These are phyloP conservation scores for Flaveria floridana DNA, from an alignment of 140 eudicot genomes.

Conservation along the genomic window DNA sequence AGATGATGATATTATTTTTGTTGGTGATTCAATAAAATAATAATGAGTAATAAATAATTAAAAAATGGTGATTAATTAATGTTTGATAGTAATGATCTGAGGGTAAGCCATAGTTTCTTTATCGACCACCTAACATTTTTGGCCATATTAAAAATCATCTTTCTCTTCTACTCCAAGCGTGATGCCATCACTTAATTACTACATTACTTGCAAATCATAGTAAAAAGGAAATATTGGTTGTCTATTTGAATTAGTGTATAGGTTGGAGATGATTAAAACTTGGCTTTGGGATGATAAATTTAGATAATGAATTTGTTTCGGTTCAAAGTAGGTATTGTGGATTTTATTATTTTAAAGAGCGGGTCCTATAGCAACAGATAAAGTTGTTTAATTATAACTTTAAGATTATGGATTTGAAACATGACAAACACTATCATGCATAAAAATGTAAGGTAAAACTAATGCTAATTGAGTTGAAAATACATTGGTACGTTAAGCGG, in stretches of 20 bases:
- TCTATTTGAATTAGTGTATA: background rate
- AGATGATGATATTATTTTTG: constrained; percentile 23
- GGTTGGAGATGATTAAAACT: no score
- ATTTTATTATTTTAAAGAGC: no score
- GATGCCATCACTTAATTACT: background rate
- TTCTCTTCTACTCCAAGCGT: constrained; percentile 24
- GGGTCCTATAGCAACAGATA: no score
- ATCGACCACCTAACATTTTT: constrained; percentile 31
- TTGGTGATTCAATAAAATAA: constrained; percentile 1
- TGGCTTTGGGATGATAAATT: no score
- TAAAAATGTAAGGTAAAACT: no score
- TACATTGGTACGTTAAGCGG: no score
- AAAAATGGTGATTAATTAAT: constrained; percentile 10
- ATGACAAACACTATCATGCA: no score
- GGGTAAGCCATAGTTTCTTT: constrained; percentile 1
- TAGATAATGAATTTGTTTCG: no score
- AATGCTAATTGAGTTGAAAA: no score
- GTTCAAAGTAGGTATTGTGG: no score
- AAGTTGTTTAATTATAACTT: no score
- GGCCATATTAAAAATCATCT: background rate
- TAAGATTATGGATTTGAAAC: no score
- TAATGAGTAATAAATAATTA: background rate
- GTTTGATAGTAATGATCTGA: constrained; percentile 24
- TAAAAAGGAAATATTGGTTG: background rate
- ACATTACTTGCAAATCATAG: background rate